Percentiles rank a stretch among this genome's conserved stretches.
phyloP scores from a whole-genome alignment of 2,329 filamentous ascomycete genomes.

The Cadophora sp. region DNA sequence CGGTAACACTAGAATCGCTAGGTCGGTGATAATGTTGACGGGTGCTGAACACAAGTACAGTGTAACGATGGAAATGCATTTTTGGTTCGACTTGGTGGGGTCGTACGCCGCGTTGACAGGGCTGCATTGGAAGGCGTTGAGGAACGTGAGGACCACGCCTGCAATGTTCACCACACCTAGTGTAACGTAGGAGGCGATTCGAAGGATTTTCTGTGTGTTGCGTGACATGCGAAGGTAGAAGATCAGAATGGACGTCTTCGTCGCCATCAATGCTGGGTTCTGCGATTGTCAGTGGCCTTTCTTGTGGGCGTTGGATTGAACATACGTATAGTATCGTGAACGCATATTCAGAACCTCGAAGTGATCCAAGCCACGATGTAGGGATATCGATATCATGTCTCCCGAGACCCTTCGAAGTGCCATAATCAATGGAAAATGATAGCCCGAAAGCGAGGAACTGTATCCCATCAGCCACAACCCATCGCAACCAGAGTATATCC shows the following conservation, averaged over 20 bases:
- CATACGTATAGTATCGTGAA: conserved; percentile 69
- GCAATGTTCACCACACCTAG: conserved; percentile 80
- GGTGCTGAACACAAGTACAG: conserved; percentile 79
- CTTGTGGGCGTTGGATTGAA: conserved; percentile 6
- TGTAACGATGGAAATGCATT: conserved; percentile 61
- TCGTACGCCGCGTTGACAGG: conserved; percentile 76
- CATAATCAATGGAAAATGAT: conserved; percentile 70
- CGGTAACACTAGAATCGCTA: conserved; percentile 85
- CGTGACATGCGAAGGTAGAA: conserved; percentile 88
- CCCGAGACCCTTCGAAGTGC: conserved; percentile 70
- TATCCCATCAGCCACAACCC: conserved; percentile 12
- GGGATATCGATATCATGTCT: conserved; percentile 68
- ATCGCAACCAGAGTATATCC: neutral
- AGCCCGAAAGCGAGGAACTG: conserved; percentile 68
- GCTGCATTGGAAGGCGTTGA: conserved; percentile 87
- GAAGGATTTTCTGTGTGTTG: conserved; percentile 77
- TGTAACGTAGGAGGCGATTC: conserved; percentile 81
- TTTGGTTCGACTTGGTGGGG: conserved; percentile 39
- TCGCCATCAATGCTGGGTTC: conserved; percentile 89
- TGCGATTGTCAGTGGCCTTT: conserved; percentile 46
- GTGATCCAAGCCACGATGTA: conserved; percentile 51
- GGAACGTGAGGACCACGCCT: conserved; percentile 79
- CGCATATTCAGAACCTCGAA: conserved; percentile 68
- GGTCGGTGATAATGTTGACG: conserved; percentile 89
- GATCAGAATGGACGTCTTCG: conserved; percentile 89